Evolutionary conservation across 2,329 filamentous ascomycete genomes (phyloP), one percentile per base, ranked within the genome.

Genomic region (Phyllosticta paracitricarpa): DNA sequence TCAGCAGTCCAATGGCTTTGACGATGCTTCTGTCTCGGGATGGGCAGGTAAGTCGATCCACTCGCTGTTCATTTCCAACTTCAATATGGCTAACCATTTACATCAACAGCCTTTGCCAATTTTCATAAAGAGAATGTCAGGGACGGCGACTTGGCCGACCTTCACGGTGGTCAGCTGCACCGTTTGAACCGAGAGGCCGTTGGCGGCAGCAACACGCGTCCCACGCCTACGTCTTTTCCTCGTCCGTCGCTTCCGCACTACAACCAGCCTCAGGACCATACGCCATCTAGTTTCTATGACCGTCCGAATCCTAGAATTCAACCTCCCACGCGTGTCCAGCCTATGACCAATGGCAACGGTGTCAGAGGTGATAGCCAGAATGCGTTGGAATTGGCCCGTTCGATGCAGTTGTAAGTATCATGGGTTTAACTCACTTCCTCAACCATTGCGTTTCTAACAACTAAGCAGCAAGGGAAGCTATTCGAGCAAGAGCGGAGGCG

Each of bases 141-240:
- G 12, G 60, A 56, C 9, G 56, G 57, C 28, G 24, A 51, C 26
- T 54, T 33, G 9, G 60, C 54, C 17, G 48, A 22, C 19, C 56
- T 62, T n/a, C 56, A 58, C 19, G 60, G 51, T 24, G 60, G 60
- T 9, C 60, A 62, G 19, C 33, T 62, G 30, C 52, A 54, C 26
- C 60, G 60, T 26, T 56, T 58, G 28, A 61, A 61, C 26, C 59
- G 59, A 14, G n/a, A 40, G 48, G 59, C 59, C n/a, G 48, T 54
- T 26, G 55, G 54, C 35, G 40, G 57, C 19, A 19, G 25, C 48
- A 24, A 33, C 5, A 26, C 26, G 7, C 54, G 25, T 2, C 53
- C 54, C 51, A 8, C n/a, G 12, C 58, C 40, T n/a, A 17, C 17
- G 14, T 7, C 40, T 48, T 48, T 48, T 17, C 40, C 17, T n/a